Conservation (phyloP, 208 protist genomes). For the Naegleria fowleri region DNA sequence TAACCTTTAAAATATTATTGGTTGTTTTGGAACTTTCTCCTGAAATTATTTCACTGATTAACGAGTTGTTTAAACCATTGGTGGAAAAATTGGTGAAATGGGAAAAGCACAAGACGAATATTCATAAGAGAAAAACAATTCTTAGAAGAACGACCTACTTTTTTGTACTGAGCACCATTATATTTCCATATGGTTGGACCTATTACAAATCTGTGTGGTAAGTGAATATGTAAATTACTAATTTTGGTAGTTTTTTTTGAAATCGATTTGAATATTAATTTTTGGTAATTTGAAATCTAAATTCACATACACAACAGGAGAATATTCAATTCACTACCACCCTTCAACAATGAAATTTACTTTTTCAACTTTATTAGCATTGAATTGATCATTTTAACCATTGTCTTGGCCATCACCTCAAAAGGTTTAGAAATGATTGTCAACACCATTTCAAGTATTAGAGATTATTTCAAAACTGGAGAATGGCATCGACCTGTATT, state of each 20-base stretch:
- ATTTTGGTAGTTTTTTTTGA: no score
- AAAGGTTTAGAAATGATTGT: not conserved
- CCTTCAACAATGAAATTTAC: slow-evolving; percentile 9
- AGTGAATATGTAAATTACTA: not conserved
- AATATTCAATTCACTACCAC: not conserved
- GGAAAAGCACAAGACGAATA: not conserved
- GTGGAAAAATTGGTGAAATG: not conserved
- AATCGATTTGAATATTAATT: no score
- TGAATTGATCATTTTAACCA: not conserved
- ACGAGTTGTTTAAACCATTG: not conserved
- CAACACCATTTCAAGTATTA: not conserved
- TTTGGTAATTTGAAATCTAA: no score
- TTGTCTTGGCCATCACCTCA: not conserved
- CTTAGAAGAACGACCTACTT: slow-evolving; percentile 1
- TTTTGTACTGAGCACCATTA: not conserved
- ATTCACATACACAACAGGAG: not conserved
- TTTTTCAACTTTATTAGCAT: not conserved
- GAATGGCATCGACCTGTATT: not conserved
- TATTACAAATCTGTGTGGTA: not conserved
- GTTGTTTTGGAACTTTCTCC: not conserved
- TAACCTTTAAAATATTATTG: not conserved
- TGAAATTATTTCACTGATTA: not conserved
- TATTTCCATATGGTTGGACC: not conserved
- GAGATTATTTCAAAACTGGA: not conserved
- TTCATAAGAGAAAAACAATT: not conserved